Conservation (phyloP, 225 moss, liverwort and hornwort genomes). For the Rhytidiadelphus loreus region DNA sequence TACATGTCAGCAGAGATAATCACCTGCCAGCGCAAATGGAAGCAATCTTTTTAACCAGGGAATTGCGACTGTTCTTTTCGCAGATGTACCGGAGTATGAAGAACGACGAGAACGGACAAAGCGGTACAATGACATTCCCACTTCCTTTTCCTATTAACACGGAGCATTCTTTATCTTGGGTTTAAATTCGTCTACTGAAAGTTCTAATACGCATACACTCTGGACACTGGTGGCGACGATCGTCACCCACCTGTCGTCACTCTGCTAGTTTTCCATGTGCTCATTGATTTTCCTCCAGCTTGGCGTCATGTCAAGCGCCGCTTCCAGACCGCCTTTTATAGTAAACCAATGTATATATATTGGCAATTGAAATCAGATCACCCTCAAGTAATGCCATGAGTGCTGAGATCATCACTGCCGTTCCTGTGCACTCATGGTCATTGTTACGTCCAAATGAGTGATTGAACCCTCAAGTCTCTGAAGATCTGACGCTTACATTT, state of each 20-base stretch:
- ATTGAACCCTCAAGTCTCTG: neutral
- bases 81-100: constrained; percentile 92
- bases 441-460: neutral
- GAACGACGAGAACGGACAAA: constrained; percentile 76
- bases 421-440: neutral
- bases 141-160: neutral
- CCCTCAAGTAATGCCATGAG: neutral
- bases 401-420: neutral
- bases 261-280: neutral
- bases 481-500: neutral
- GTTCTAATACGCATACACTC: neutral
- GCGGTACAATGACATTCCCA: constrained; percentile 26
- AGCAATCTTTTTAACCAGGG: neutral
- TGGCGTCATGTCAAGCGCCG: neutral
- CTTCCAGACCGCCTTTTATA: neutral
- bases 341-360: neutral
- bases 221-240: neutral
- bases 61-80: neutral
- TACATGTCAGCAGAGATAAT: neutral
- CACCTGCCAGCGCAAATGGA: neutral
- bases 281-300: neutral
- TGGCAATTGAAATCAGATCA: constrained; percentile 2
- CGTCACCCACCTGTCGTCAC: neutral
- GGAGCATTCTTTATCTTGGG: neutral
- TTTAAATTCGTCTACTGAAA: neutral